Evolutionary conservation across 345 rosid genomes (phyloP).

Genomic region (Salix udensis): DNA sequence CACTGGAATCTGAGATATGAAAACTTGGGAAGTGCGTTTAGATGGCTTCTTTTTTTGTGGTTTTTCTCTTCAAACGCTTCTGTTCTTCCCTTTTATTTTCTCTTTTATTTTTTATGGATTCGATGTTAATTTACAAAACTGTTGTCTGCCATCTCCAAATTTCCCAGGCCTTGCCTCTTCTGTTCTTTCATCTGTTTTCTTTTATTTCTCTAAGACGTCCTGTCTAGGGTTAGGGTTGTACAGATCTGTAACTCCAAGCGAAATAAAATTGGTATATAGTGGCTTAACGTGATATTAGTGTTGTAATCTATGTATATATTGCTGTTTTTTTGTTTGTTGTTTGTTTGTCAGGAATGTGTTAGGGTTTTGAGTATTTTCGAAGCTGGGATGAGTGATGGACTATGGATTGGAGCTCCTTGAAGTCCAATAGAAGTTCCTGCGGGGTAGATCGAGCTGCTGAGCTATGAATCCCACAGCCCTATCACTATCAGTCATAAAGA

Average conservation of each 20-base stretch:
- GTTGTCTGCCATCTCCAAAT: too few relatives aligned
- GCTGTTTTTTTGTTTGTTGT: too few relatives aligned
- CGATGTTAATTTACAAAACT: neutral
- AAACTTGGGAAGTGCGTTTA: neutral
- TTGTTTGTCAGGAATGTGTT: neutral
- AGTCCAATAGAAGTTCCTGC: slow-evolving; percentile 74
- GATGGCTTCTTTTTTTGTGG: too few relatives aligned
- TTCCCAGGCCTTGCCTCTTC: neutral
- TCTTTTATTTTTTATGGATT: neutral
- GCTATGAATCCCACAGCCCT: slow-evolving; percentile 86
- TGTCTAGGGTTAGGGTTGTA: neutral
- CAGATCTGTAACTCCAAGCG: neutral
- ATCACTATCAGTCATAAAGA: slow-evolving; percentile 21
- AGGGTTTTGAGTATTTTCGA: neutral
- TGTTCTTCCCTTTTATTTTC: neutral
- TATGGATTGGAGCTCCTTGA: slow-evolving; percentile 74
- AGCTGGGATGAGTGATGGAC: neutral
- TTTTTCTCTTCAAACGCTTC: neutral
- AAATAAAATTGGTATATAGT: neutral
- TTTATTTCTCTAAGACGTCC: neutral
- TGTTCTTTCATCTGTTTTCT: rapidly evolving
- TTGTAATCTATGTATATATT: neutral
- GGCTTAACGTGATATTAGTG: neutral
- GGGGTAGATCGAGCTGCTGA: slow-evolving; percentile 71
- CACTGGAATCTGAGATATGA: neutral